Base-by-base conservation (phyloP, 805 yeast species). In the Pichia insulana region DNA sequence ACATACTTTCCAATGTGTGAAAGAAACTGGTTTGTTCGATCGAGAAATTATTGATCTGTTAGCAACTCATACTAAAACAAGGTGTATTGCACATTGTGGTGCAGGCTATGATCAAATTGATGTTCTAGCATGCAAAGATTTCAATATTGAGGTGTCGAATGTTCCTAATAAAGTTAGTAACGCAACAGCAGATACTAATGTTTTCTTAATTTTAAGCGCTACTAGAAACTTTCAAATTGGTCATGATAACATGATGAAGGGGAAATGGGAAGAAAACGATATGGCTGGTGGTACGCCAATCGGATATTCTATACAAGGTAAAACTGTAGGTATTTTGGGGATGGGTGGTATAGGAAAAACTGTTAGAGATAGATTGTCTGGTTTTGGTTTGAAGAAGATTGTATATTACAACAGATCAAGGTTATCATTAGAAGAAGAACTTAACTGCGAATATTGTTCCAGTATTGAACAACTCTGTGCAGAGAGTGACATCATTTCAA, bases 291-390 rank as follows among this genome's bases (percentile, higher is more conserved):
- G 80, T 2, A 71, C 79, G 0, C 71, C 78, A 7, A 61, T 76
- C 34, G 95, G 94, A 7, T 73, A 73, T 54, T 89, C 81, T 53
- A 89, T 92, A 19, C 77, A 70, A 47, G 86, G 85, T 13, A 80
- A 80, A 56, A 69, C 69, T 15, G 80, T 87, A 22, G 96, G 96
- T 37, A 79, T 87, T 42, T 65, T 83, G 40, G 96, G 96, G 12
- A 71, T 87, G 75, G 96, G 96, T 28, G 94, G 95, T 25, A 87
- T 87, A 62, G 96, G 96, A 36, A 74, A 87, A 43, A 83, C 86
- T 30, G 76, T 87, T 43, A 70, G 87, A 41, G 76, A 78, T 51
- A 73, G 90, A 52, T 69, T 84, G 48, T 61, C 64, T 50, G 90
- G 90, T 7, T 86, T 87, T 60, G 94, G 90, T 2, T 82, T 85